Evolutionary conservation across 768 basidiomycete species (phyloP).

Genomic region (Termitomyces sp.): DNA sequence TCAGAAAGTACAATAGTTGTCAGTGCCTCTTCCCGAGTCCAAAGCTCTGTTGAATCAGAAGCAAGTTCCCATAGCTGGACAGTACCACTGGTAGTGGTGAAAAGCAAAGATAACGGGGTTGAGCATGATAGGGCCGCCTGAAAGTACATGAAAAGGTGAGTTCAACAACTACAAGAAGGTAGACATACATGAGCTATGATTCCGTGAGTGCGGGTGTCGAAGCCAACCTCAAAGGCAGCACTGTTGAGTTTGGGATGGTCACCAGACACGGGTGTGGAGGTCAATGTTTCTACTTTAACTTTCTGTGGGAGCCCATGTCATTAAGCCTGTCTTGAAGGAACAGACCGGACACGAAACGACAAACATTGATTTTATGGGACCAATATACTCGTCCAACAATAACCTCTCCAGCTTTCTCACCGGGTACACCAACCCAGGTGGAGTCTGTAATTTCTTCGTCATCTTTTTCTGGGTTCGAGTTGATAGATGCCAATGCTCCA

Average conservation of each 20-base stretch:
- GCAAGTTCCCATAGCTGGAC: constrained; percentile 72
- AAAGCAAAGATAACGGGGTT: constrained; percentile 40
- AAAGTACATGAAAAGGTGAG: background rate
- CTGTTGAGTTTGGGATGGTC: constrained; percentile 20
- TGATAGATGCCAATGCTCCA: constrained; percentile 60
- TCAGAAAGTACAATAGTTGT: constrained; percentile 60
- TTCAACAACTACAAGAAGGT: background rate
- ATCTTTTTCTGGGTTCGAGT: constrained; percentile 23
- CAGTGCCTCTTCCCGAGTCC: constrained; percentile 83
- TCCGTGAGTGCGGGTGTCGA: constrained; percentile 66
- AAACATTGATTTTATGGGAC: constrained; percentile 5
- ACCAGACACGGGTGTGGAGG: constrained; percentile 45
- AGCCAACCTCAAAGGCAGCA: constrained; percentile 53
- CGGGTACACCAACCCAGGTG: constrained; percentile 13
- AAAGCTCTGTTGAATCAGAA: constrained; percentile 40
- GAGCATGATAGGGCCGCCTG: constrained; percentile 45
- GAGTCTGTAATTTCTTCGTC: constrained; percentile 11
- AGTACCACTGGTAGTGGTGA: constrained; percentile 76
- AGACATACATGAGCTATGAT: constrained; percentile 61
- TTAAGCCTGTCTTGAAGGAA: background rate
- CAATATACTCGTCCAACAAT: constrained; percentile 24
- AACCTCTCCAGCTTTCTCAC: constrained; percentile 12
- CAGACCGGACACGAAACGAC: background rate
- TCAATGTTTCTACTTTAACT: constrained; percentile 49
- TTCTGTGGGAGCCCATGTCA: constrained; percentile 34